These are phyloP conservation scores for Colletotrichum sp. DNA, from an alignment of 2,329 filamentous ascomycete species.

Conservation along the genomic window DNA sequence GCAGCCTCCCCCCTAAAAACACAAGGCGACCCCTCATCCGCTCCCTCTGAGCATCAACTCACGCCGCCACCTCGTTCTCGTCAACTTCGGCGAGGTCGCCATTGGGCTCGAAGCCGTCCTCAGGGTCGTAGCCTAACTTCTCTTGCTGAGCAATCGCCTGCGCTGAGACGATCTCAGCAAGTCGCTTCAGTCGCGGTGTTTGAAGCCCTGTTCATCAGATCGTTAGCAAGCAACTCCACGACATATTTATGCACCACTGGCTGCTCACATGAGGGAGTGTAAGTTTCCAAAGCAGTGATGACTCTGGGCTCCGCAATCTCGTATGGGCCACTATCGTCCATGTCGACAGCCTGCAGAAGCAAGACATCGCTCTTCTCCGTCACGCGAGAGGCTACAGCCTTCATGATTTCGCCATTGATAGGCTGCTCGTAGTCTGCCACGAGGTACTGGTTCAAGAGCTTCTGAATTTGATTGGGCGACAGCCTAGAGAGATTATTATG, in stretches of 20 bases:
- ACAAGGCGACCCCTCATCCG: neutral
- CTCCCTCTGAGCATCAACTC: neutral
- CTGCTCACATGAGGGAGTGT: conserved; percentile 92
- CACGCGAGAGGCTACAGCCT: conserved; percentile 94
- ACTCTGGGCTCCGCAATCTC: conserved; percentile 97
- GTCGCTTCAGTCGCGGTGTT: conserved; percentile 90
- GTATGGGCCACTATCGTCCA: conserved; percentile 98
- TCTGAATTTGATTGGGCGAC: conserved; percentile 98
- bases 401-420: conserved; percentile 99
- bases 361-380: conserved; percentile 98
- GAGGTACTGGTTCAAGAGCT: conserved; percentile 96
- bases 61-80: conserved; percentile 40
- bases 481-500: conserved; percentile 61
- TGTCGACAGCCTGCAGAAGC: conserved; percentile 91
- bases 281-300: conserved; percentile 96
- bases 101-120: conserved; percentile 52
- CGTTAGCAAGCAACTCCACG: conserved; percentile 31
- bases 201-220: conserved; percentile 73
- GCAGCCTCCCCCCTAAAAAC: neutral
- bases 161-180: conserved; percentile 97
- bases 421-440: conserved; percentile 99
- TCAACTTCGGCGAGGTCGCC: conserved; percentile 57
- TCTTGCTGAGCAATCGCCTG: conserved; percentile 97
- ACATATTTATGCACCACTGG: neutral
- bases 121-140: conserved; percentile 67